Conservation (phyloP, 371 early-diverging fungal species). For the Mortierella sp. region DNA sequence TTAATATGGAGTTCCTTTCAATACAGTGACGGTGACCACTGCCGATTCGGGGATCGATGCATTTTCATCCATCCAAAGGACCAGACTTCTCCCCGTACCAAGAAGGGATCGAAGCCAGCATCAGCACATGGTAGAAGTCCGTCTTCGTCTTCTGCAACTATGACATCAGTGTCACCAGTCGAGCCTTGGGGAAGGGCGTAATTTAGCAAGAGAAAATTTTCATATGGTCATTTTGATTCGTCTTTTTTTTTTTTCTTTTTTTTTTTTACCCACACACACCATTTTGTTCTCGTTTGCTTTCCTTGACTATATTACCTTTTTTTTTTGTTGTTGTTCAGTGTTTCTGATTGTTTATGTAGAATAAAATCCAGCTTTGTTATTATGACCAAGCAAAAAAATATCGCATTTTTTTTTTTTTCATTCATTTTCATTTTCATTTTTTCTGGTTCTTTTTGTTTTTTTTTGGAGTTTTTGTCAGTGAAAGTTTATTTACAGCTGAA, state of each 20-base stretch:
- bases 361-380: not conserved
- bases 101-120: constrained; percentile 20
- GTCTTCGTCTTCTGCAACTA: constrained; percentile 35
- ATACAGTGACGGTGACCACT: constrained; percentile 61
- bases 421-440: not conserved
- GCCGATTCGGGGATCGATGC: constrained; percentile 63
- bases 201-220: not conserved
- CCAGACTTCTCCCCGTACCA: constrained; percentile 21
- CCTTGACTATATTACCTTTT: not conserved
- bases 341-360: not conserved
- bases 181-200: constrained; percentile 17
- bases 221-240: not conserved
- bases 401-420: too few species aligned
- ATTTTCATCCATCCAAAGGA: constrained; percentile 67
- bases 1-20: not conserved
- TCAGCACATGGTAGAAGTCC: not conserved
- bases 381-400: too few species aligned
- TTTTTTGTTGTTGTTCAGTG: not conserved
- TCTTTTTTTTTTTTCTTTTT: not conserved
- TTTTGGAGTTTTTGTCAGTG: not conserved
- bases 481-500: constrained; percentile 2
- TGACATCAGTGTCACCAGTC: constrained; percentile 36
- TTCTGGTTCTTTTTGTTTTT: too few species aligned
- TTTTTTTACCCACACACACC: too few species aligned
- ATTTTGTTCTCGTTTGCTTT: not conserved